These are phyloP conservation scores for Colletotrichum karsti DNA, from an alignment of 2,329 filamentous ascomycete species.

Conservation along the genomic window DNA sequence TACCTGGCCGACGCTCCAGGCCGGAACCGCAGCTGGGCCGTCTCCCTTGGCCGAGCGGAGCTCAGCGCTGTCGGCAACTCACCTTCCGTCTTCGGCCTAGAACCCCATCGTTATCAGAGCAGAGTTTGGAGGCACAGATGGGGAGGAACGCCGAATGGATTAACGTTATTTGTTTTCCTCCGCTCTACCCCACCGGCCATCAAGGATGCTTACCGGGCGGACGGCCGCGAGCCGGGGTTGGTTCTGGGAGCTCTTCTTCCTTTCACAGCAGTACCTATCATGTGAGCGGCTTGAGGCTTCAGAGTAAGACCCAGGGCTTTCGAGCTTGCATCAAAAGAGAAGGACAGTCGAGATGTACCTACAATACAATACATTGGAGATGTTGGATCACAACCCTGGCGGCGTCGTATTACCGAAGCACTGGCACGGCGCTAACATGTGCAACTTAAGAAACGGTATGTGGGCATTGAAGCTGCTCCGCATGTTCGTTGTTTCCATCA, in stretches of 20 bases:
- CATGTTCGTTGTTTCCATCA: not conserved
- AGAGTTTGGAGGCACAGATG: not conserved
- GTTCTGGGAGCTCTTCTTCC: not conserved
- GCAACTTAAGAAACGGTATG: not conserved
- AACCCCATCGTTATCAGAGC: slow-evolving; percentile 8
- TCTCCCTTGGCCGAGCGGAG: slow-evolving; percentile 2
- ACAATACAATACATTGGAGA: not conserved
- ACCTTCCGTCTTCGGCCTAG: slow-evolving; percentile 24
- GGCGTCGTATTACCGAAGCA: slow-evolving; percentile 6
- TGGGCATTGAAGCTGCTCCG: not conserved
- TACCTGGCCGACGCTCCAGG: not conserved
- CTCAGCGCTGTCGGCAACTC: not conserved
- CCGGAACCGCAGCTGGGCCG: not conserved
- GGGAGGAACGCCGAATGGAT: slow-evolving; percentile 5
- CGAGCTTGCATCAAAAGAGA: slow-evolving; percentile 12
- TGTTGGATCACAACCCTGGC: not conserved
- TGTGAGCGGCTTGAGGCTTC: not conserved
- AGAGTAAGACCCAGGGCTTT: too few species aligned
- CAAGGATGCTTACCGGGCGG: not conserved
- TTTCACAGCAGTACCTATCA: not conserved
- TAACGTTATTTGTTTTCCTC: slow-evolving; percentile 20
- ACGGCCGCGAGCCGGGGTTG: not conserved
- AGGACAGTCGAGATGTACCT: not conserved
- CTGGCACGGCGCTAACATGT: not conserved
- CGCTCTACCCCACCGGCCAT: not conserved